Percentiles rank a stretch among this genome's conserved stretches.
Conservation (phyloP, 768 basidiomycete species). For the Naganishia vaughanmartiniae region DNA sequence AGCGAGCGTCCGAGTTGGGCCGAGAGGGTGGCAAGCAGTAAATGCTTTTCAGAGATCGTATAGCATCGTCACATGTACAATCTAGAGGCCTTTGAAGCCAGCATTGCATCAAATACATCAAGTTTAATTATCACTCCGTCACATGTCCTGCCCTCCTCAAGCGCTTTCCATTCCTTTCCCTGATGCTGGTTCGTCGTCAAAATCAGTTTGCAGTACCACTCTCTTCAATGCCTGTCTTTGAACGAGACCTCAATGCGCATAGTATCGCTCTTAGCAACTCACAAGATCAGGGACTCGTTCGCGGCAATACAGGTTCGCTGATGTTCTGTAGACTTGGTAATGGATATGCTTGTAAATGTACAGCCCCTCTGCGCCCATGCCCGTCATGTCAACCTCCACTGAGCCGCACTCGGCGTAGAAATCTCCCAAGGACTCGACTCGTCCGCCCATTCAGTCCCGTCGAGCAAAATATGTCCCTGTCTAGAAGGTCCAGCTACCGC, state of each 20-base stretch:
- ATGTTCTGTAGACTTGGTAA: not conserved
- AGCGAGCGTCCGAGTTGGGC: slow-evolving; percentile 22
- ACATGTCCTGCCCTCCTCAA: no score
- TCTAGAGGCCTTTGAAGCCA: slow-evolving; percentile 25
- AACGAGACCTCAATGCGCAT: no score
- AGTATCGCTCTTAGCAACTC: no score
- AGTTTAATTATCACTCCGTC: no score
- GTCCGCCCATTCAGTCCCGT: slow-evolving; percentile 25
- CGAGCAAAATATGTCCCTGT: slow-evolving; percentile 10
- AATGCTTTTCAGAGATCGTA: not conserved
- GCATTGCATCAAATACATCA: no score
- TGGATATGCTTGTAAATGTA: not conserved
- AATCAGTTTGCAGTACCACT: no score
- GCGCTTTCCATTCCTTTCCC: no score
- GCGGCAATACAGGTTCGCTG: no score
- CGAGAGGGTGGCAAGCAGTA: slow-evolving; percentile 19
- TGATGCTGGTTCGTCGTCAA: no score
- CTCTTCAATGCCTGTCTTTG: no score
- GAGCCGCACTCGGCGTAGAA: slow-evolving; percentile 17
- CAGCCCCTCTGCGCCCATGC: not conserved
- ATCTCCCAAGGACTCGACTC: slow-evolving; percentile 28
- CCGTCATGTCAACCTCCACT: slow-evolving; percentile 4
- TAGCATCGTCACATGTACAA: slow-evolving; percentile 10
- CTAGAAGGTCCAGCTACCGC: slow-evolving; percentile 11
- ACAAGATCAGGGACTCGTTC: no score